Percentiles rank a stretch among this genome's conserved stretches.
Conservation (phyloP, 352 stramenopile species). For the Pythium rhizo-oryzae region DNA sequence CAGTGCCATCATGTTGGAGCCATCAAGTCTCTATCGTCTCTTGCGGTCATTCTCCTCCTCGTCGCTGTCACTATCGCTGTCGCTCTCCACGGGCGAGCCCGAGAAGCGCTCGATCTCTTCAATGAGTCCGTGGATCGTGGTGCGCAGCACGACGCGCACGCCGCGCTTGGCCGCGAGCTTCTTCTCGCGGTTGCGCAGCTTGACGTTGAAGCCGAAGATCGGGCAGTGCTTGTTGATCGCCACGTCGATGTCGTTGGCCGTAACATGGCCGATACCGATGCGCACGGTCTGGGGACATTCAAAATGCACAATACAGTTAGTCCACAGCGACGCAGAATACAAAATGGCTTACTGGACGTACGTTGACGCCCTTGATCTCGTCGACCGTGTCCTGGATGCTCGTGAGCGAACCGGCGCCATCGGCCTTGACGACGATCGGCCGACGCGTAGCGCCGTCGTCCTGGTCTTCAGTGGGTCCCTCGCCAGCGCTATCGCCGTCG, state of each 20-base stretch:
- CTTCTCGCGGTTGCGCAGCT: conserved; percentile 60
- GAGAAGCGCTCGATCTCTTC: conserved; percentile 59
- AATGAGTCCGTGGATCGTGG: conserved; percentile 79
- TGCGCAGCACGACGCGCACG: conserved; percentile 67
- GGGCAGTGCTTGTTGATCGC: conserved; percentile 79
- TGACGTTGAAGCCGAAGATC: conserved; percentile 87
- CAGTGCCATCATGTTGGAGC: not conserved
- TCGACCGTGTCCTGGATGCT: conserved; percentile 87
- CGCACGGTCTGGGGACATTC: conserved; percentile 58
- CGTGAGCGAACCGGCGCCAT: conserved; percentile 73
- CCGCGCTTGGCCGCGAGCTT: conserved; percentile 54
- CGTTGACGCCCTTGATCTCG: conserved; percentile 39
- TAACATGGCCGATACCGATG: conserved; percentile 81
- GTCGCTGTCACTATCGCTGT: not conserved
- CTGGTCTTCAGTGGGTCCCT: not conserved
- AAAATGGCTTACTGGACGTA: too few relatives aligned
- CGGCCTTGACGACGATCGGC: conserved; percentile 81
- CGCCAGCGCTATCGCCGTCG: not conserved
- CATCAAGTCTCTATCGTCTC: not conserved
- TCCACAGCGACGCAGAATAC: too few relatives aligned
- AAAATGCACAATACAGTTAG: not conserved
- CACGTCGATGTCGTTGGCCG: conserved; percentile 77
- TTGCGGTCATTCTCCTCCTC: not conserved
- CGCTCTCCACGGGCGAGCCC: not conserved
- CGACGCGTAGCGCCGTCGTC: conserved; percentile 28